Percentiles rank a stretch among this genome's conserved stretches.
These are phyloP conservation scores for Sporopachydermia quercuum DNA, from an alignment of 805 yeast species.

Conservation along the genomic window DNA sequence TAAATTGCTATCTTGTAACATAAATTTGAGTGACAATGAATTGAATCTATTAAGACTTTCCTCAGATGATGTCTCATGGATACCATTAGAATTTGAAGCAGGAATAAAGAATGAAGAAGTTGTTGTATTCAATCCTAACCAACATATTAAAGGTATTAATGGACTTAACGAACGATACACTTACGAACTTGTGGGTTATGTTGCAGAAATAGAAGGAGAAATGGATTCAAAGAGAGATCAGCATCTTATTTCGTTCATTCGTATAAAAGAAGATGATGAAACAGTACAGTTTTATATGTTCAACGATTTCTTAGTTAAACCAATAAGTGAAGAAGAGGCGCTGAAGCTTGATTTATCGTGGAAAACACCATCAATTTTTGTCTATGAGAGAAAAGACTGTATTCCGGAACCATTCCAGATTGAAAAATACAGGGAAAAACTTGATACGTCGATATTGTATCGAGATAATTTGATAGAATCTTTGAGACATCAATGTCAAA, in stretches of 20 bases:
- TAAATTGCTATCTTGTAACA: conserved; percentile 46
- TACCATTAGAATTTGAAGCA: conserved; percentile 15
- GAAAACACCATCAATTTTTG: conserved; percentile 67
- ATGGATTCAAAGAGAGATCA: conserved; percentile 33
- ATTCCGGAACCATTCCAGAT: conserved; percentile 28
- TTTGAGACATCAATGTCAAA: conserved; percentile 37
- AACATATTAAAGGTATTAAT: conserved; percentile 2
- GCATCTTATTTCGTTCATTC: conserved; percentile 46
- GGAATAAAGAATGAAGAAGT: not conserved
- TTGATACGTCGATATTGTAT: conserved; percentile 54
- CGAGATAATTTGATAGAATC: conserved; percentile 63
- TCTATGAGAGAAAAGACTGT: conserved; percentile 41
- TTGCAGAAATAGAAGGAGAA: conserved; percentile 38
- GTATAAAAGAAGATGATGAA: conserved; percentile 19
- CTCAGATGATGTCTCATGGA: not conserved
- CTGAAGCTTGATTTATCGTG: conserved; percentile 57
- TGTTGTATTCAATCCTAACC: conserved; percentile 2
- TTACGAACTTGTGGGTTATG: conserved; percentile 55
- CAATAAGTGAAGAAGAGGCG: conserved; percentile 63
- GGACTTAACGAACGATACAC: conserved; percentile 13
- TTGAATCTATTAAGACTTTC: conserved; percentile 30
- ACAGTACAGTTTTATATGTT: conserved; percentile 57
- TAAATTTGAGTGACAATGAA: conserved; percentile 40
- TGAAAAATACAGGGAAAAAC: conserved; percentile 29
- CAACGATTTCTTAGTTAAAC: conserved; percentile 80